Evolutionary conservation across 345 rosid genomes (phyloP).

Genomic region (Aurinia saxatilis): DNA sequence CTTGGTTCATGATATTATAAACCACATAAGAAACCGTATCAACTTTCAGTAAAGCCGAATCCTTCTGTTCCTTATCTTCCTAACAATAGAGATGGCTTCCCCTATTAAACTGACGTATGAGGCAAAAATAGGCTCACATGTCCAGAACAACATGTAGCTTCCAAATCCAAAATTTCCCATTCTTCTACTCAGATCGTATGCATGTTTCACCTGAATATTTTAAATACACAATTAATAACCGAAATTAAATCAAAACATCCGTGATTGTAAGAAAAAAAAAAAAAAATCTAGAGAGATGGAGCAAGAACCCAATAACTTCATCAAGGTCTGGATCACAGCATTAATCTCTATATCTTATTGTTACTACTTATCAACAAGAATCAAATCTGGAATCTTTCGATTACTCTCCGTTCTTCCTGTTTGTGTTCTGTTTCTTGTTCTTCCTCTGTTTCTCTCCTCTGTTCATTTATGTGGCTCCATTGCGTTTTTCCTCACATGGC

Average conservation of each 20-base stretch:
- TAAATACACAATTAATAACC: too few species aligned
- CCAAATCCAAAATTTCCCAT: not conserved
- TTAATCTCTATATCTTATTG: constrained; percentile 26
- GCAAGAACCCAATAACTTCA: constrained; percentile 6
- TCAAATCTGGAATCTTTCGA: constrained; percentile 23
- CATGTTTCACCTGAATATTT: not conserved
- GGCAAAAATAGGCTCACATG: too few species aligned
- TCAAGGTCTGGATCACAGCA: constrained; percentile 6
- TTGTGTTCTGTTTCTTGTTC: constrained; percentile 19
- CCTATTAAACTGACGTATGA: not conserved
- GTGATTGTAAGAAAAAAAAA: not conserved
- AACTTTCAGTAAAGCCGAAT: not conserved
- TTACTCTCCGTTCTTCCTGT: constrained; percentile 31
- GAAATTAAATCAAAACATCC: too few species aligned
- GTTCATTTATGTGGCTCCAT: not conserved
- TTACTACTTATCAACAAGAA: constrained; percentile 18
- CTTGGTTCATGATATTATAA: not conserved
- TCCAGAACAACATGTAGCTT: not conserved
- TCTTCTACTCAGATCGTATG: not conserved
- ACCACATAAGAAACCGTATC: not conserved
- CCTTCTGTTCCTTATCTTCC: not conserved
- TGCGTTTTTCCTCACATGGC: constrained; percentile 27
- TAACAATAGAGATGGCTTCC: not conserved
- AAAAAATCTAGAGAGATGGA: constrained; percentile 7
- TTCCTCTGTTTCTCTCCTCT: constrained; percentile 26